Conservation (phyloP, 2,329 filamentous ascomycete genomes). For the Pseudocercospora fuligena region DNA sequence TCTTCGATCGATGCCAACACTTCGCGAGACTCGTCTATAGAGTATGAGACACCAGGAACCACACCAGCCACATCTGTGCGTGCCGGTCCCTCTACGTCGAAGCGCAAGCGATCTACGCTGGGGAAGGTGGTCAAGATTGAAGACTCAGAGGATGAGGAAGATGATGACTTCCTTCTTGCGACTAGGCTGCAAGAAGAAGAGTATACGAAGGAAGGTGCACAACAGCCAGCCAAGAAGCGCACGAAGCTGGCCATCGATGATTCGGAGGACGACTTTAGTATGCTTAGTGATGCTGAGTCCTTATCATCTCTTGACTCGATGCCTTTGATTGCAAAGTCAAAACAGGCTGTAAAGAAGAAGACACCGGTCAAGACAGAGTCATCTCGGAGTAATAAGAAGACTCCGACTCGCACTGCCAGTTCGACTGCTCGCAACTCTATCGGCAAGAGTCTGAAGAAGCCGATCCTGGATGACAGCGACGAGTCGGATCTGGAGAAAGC, state of each 20-base stretch:
- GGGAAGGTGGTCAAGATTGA: slow-evolving; percentile 33
- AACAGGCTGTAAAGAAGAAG: not conserved
- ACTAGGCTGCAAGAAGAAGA: slow-evolving; percentile 43
- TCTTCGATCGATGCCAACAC: slow-evolving; percentile 31
- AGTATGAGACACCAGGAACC: slow-evolving; percentile 66
- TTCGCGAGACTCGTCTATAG: slow-evolving; percentile 51
- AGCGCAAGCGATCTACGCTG: slow-evolving; percentile 41
- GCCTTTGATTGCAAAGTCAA: slow-evolving; percentile 15
- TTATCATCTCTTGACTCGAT: slow-evolving; percentile 30
- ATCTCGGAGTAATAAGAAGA: slow-evolving; percentile 26
- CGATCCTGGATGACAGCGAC: slow-evolving; percentile 43
- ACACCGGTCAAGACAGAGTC: slow-evolving; percentile 23
- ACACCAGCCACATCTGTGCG: slow-evolving; percentile 57
- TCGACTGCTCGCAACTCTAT: slow-evolving; percentile 33
- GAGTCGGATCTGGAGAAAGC: slow-evolving; percentile 41
- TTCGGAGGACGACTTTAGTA: slow-evolving; percentile 37
- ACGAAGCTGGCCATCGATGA: slow-evolving; percentile 36
- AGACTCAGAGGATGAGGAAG: slow-evolving; percentile 34
- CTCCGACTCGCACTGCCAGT: slow-evolving; percentile 30
- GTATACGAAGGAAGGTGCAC: slow-evolving; percentile 32
- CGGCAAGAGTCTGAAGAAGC: slow-evolving; percentile 33
- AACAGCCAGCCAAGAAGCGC: slow-evolving; percentile 34
- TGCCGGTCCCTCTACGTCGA: slow-evolving; percentile 33
- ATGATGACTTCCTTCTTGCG: slow-evolving; percentile 39
- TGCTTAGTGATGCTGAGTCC: slow-evolving; percentile 39